A percentile compares a stretch with the other conserved stretches of the same genome.
phyloP scores from a whole-genome alignment of 768 basidiomycete species.

The Cystobasidium tubakii region DNA sequence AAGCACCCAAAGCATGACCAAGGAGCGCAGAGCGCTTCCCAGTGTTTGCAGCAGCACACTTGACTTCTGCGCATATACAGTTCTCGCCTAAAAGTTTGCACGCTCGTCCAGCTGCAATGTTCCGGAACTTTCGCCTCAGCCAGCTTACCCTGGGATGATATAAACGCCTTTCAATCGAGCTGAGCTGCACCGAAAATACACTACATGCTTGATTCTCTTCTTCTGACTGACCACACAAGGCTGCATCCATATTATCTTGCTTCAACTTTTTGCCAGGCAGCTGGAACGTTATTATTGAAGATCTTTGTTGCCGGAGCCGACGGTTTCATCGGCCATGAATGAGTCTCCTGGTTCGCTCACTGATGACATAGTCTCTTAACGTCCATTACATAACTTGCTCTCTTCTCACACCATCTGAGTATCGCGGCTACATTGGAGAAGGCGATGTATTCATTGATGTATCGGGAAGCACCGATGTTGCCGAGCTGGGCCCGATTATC shows the following conservation, averaged over 20 bases:
- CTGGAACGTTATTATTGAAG: background rate
- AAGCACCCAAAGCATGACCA: too few species aligned
- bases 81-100: too few species aligned
- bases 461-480: background rate
- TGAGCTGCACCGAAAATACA: background rate
- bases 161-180: background rate
- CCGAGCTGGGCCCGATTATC: background rate
- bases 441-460: slow-evolving; percentile 33
- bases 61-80: too few species aligned
- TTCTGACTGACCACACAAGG: background rate
- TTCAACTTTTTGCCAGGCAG: too few species aligned
- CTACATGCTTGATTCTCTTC: background rate
- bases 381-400: background rate
- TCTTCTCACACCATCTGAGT: background rate
- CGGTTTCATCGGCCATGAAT: background rate
- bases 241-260: too few species aligned
- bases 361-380: background rate
- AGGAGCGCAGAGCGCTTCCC: too few species aligned
- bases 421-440: background rate
- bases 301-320: background rate
- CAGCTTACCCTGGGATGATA: background rate
- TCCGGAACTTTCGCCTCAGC: background rate
- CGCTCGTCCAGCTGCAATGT: background rate
- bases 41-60: too few species aligned
- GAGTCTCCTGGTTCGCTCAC: background rate